phyloP scores from a whole-genome alignment of 345 rosid species.

The Cardamine occulta region DNA sequence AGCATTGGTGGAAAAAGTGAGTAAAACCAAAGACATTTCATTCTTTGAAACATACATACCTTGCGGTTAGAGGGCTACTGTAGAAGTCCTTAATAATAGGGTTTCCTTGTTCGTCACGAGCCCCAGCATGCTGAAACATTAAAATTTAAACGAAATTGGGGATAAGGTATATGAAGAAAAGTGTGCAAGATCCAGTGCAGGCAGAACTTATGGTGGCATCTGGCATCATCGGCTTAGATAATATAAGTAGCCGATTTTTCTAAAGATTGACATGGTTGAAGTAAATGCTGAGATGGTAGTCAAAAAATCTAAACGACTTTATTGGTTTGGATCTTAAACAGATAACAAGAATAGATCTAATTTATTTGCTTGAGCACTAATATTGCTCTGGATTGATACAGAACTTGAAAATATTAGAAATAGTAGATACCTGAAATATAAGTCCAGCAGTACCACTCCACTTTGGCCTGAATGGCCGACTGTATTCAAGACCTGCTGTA shows the following conservation, averaged over 20 bases:
- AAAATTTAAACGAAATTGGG: constrained; percentile 14
- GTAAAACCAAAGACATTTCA: constrained; percentile 26
- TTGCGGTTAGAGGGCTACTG: constrained; percentile 91
- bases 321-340: background rate
- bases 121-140: constrained; percentile 73
- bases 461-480: constrained; percentile 93
- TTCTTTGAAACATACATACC: constrained; percentile 49
- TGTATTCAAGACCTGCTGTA: constrained; percentile 81
- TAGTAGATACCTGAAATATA: constrained; percentile 72
- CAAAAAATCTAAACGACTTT: background rate
- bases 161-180: background rate
- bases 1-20: constrained; percentile 15
- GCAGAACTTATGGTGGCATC: background rate
- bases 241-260: background rate
- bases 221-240: background rate
- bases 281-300: background rate
- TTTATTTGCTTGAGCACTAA: background rate
- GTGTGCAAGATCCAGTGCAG: constrained; percentile 17
- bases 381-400: constrained; percentile 15
- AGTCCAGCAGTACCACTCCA: constrained; percentile 92
- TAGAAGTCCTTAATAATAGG: constrained; percentile 83
- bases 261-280: background rate
- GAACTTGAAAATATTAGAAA: constrained; percentile 8
- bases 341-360: background rate
- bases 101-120: constrained; percentile 77